Evolutionary conservation across 2,329 filamentous ascomycete genomes (phyloP), one percentile per base, ranked within the genome.

Genomic region (Sarocladium strictum): DNA sequence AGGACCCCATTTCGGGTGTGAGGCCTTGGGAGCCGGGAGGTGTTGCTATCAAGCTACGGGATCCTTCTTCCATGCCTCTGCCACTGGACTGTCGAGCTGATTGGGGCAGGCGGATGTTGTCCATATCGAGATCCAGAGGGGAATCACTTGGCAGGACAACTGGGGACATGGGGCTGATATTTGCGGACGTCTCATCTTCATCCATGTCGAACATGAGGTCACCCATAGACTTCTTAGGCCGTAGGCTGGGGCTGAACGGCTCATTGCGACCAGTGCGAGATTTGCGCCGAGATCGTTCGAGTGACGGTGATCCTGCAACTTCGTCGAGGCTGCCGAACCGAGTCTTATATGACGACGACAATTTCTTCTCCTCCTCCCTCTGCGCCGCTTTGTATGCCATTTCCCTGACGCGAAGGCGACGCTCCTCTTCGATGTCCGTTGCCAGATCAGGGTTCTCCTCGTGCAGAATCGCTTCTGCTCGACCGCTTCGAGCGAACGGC

Each of bases 131-230:
- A 15, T 63, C 61, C 10, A 59, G 58, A 10, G 57, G 60, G 23
- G 57, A n/a, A 5, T 40, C 50, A 21, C 17, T 49, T 14, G 53
- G 53, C 3, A 45, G 32, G 17, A 55, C 41, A 14, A 61, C 56
- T 17, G 56, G 47, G 2, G 61, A 58, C 26, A 61, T 58, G 6
- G 58, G 55, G 12, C 55, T 53, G 12, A 64, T 61, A 14, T 19
- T 38, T 9, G 23, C 27, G 4, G 53, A 47, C 21, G 32, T 23
- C 15, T 77, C 78, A 41, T 91, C 90, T 35, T 95, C 91, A 56
- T 96, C 93, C 91, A 97, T 97, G 60, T 90, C 84, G 65, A 97
- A 97, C 68, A 96, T 96, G 54, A 97, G 77, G 61, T 97, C 92
- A 35, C 78, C 78, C 1, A 79, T 74, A 0, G 87, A 92, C 19